Evolutionary conservation across 1,284 basidiomycete genomes (phyloP).

Genomic region (Trichosporon sp.): DNA sequence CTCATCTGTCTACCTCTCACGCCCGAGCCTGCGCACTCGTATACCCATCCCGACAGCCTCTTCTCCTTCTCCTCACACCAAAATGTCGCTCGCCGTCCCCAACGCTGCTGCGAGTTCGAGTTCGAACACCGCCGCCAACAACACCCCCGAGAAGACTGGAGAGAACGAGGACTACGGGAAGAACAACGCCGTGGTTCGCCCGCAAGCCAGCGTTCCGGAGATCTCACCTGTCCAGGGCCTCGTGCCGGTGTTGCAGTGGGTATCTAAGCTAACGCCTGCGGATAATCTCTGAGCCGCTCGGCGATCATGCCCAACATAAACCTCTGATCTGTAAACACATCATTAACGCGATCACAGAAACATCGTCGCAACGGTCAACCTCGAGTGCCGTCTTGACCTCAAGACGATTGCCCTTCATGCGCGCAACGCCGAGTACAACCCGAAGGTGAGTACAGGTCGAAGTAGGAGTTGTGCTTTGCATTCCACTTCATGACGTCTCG

Average conservation of each 20-base stretch:
- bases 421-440: slow-evolving; percentile 98
- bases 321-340: neutral
- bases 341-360: slow-evolving; percentile 54
- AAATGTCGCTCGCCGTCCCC: slow-evolving; percentile 29
- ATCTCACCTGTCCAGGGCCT: slow-evolving; percentile 92
- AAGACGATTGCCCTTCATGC: slow-evolving; percentile 99
- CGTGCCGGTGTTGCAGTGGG: slow-evolving; percentile 79
- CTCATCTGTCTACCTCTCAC: neutral
- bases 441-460: slow-evolving; percentile 70
- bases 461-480: neutral
- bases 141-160: slow-evolving; percentile 4
- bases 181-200: slow-evolving; percentile 13
- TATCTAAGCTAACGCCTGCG: no score
- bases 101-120: slow-evolving; percentile 3
- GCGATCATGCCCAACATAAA: no score
- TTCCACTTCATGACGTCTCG: neutral
- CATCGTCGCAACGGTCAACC: slow-evolving; percentile 98
- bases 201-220: slow-evolving; percentile 49
- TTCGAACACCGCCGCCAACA: neutral
- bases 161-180: slow-evolving; percentile 14
- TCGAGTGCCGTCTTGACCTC: slow-evolving; percentile 92
- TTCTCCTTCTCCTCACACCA: neutral
- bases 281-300: no score
- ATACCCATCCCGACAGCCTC: neutral
- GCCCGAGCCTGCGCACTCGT: neutral